Conservation (phyloP, 768 basidiomycete species). For the Guyanaporus albipodus region DNA sequence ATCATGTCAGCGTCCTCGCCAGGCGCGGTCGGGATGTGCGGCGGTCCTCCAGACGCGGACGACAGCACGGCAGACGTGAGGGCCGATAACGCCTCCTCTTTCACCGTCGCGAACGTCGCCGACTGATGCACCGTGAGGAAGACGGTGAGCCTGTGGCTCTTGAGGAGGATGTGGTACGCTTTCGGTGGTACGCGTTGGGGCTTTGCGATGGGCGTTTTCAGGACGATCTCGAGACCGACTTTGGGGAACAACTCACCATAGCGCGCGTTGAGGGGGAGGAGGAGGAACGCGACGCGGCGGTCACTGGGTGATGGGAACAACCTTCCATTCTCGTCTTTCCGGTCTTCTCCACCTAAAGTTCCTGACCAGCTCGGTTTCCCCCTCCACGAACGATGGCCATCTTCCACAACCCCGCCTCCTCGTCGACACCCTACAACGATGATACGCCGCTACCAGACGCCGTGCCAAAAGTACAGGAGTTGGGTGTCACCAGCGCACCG, state of each 20-base stretch:
- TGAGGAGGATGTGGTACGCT: constrained; percentile 64
- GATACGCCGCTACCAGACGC: constrained; percentile 61
- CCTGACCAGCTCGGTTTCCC: too few species aligned
- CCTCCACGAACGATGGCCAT: constrained; percentile 59
- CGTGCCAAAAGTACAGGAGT: constrained; percentile 78
- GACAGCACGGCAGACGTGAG: constrained; percentile 45
- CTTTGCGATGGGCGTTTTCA: constrained; percentile 29
- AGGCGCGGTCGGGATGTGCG: constrained; percentile 30
- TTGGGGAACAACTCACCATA: constrained; percentile 18
- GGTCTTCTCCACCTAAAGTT: constrained; percentile 18
- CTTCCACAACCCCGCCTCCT: constrained; percentile 46
- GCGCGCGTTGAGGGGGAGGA: background rate
- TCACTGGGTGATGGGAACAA: constrained; percentile 22
- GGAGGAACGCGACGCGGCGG: background rate
- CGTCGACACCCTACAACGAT: constrained; percentile 53
- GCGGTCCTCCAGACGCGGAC: constrained; percentile 25
- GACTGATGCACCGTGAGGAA: constrained; percentile 54
- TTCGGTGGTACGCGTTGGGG: constrained; percentile 55
- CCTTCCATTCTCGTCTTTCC: constrained; percentile 22
- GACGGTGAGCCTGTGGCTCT: constrained; percentile 68
- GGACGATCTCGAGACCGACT: background rate
- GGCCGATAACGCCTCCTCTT: constrained; percentile 60
- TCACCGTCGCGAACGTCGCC: constrained; percentile 54
- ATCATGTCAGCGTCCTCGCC: constrained; percentile 26
- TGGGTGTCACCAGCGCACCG: constrained; percentile 88